phyloP scores from a whole-genome alignment of 345 rosid species.

The thale cress (Arabidopsis thaliana) region DNA sequence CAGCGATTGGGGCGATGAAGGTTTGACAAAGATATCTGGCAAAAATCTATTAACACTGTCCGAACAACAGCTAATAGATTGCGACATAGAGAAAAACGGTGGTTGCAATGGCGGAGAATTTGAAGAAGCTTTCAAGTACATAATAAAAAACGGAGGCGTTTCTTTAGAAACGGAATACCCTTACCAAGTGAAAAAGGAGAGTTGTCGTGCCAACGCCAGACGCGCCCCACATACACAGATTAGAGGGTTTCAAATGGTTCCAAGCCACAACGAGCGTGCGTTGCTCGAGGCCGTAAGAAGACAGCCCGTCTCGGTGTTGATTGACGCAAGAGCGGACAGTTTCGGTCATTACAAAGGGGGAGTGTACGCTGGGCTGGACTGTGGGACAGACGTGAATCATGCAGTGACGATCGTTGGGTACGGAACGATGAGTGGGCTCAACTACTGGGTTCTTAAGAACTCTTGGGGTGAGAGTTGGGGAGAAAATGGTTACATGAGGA shows the following conservation, averaged over 20 bases:
- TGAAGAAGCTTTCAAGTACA: slow-evolving; percentile 56
- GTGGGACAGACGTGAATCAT: slow-evolving; percentile 52
- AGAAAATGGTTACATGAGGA: slow-evolving; percentile 59
- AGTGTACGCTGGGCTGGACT: slow-evolving; percentile 36
- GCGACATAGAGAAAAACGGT: slow-evolving; percentile 37
- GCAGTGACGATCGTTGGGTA: slow-evolving; percentile 60
- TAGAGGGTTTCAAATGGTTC: slow-evolving; percentile 48
- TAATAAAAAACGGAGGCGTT: slow-evolving; percentile 49
- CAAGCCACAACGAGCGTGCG: slow-evolving; percentile 48
- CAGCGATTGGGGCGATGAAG: slow-evolving; percentile 61
- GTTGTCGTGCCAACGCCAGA: slow-evolving; percentile 35
- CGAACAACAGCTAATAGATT: slow-evolving; percentile 63
- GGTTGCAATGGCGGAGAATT: slow-evolving; percentile 54
- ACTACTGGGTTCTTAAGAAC: slow-evolving; percentile 64
- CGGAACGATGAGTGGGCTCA: slow-evolving; percentile 47
- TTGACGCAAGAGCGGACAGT: slow-evolving; percentile 44
- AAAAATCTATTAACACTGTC: slow-evolving; percentile 55
- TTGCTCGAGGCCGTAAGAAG: slow-evolving; percentile 50
- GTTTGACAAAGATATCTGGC: slow-evolving; percentile 45
- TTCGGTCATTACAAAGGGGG: slow-evolving; percentile 53
- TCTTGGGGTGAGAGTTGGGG: slow-evolving; percentile 70
- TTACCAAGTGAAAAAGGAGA: slow-evolving; percentile 42
- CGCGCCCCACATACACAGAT: slow-evolving; percentile 45
- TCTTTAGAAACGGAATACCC: slow-evolving; percentile 54
- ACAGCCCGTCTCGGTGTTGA: slow-evolving; percentile 61